These are phyloP conservation scores for Candida boidinii DNA, from an alignment of 805 yeast species.

Conservation along the genomic window DNA sequence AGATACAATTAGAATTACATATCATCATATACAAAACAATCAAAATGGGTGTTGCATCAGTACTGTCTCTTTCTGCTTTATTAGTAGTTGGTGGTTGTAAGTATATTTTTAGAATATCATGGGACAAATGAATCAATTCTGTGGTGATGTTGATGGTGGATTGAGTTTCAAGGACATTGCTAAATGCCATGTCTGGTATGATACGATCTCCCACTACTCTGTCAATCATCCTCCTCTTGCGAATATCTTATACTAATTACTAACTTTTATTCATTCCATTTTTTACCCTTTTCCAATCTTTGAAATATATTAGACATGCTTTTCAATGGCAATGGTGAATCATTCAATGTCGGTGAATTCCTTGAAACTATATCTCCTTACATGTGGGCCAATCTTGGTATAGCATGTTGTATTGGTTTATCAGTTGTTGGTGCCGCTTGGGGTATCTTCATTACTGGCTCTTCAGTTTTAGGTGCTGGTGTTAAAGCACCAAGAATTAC, in stretches of 20 bases:
- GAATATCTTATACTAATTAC: neutral
- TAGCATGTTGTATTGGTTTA: conserved; percentile 83
- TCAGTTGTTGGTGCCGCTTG: conserved; percentile 98
- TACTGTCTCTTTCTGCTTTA: conserved; percentile 19
- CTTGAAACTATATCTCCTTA: conserved; percentile 84
- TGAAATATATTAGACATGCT: conserved; percentile 55
- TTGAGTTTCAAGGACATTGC: too few relatives aligned
- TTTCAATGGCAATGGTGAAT: conserved; percentile 88
- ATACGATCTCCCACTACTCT: too few relatives aligned
- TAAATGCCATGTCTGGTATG: too few relatives aligned
- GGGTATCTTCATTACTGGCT: conserved; percentile 96
- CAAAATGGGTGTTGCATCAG: conserved; percentile 16
- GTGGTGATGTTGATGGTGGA: neutral
- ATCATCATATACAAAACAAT: neutral
- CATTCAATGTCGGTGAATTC: conserved; percentile 86
- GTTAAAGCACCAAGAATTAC: conserved; percentile 96
- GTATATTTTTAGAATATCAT: conserved; percentile 6
- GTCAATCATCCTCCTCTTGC: too few relatives aligned
- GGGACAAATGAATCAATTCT: neutral
- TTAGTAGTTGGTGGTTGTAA: conserved; percentile 28
- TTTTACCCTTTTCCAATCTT: too few relatives aligned
- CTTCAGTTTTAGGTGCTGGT: conserved; percentile 95
- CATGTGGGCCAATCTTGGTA: conserved; percentile 93
- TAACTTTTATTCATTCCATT: conserved; percentile 1
- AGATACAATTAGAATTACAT: too few relatives aligned